These are phyloP conservation scores for Ciborinia camelliae DNA, from an alignment of 2,329 filamentous ascomycete genomes.

Conservation along the genomic window DNA sequence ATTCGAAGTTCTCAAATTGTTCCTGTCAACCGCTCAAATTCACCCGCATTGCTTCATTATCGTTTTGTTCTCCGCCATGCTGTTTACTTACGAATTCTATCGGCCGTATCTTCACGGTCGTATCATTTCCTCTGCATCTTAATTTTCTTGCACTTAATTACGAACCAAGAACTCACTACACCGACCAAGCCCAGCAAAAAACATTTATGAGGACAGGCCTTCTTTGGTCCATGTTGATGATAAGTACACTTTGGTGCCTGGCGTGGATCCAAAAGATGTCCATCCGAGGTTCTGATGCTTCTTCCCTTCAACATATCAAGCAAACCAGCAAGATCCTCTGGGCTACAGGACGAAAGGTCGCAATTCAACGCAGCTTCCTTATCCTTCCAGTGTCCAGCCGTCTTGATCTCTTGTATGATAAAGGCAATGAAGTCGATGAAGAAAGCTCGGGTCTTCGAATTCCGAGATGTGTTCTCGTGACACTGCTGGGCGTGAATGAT, in stretches of 20 bases:
- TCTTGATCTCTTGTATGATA: background rate
- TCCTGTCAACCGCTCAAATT: too few relatives aligned
- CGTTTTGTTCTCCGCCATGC: too few relatives aligned
- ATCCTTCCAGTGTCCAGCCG: background rate
- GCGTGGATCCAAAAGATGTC: background rate
- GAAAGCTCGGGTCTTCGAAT: background rate
- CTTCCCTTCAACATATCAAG: background rate
- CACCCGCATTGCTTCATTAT: too few relatives aligned
- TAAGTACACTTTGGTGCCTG: background rate
- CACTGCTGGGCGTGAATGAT: background rate
- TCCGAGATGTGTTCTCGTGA: background rate
- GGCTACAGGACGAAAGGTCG: background rate
- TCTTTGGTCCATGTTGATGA: background rate
- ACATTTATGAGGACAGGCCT: background rate
- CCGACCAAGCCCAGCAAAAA: too few relatives aligned
- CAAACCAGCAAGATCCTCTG: background rate
- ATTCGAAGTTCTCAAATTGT: too few relatives aligned
- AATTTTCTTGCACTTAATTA: too few relatives aligned
- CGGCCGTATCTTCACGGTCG: too few relatives aligned
- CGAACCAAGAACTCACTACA: background rate
- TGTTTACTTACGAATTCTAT: too few relatives aligned
- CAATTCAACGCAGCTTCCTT: background rate
- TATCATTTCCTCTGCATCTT: too few relatives aligned
- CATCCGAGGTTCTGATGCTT: background rate
- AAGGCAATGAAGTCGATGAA: background rate